Evolutionary conservation across 352 stramenopile genomes (phyloP).

Genomic region (Discostella stelligera): DNA sequence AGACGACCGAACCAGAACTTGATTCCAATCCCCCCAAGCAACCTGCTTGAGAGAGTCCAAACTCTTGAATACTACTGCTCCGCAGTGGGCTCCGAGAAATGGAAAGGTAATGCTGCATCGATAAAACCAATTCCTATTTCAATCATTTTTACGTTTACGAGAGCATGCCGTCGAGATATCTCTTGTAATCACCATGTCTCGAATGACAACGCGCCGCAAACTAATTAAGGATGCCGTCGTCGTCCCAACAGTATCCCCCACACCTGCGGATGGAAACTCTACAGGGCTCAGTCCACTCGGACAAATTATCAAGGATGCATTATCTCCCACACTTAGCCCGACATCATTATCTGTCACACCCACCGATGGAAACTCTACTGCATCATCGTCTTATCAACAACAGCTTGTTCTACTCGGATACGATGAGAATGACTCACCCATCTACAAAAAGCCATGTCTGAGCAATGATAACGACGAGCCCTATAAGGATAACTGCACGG

Average conservation of each 20-base stretch:
- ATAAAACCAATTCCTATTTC: too few species aligned
- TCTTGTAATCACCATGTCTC: not conserved
- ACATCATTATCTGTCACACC: not conserved
- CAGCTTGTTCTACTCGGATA: slow-evolving; percentile 11
- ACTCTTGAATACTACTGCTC: too few species aligned
- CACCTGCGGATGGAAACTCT: not conserved
- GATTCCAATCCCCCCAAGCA: too few species aligned
- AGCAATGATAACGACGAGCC: slow-evolving; percentile 10
- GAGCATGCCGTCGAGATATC: too few species aligned
- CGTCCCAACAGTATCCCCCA: not conserved
- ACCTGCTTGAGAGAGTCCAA: too few species aligned
- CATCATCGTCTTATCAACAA: not conserved
- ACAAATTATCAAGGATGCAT: not conserved
- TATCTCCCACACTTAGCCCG: not conserved
- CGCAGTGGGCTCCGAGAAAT: too few species aligned
- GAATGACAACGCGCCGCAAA: not conserved
- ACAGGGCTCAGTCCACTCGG: not conserved
- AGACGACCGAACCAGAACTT: too few species aligned
- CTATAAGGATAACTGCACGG: slow-evolving; percentile 2
- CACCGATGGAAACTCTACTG: not conserved
- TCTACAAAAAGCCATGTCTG: slow-evolving; percentile 1
- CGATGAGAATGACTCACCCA: slow-evolving; percentile 3
- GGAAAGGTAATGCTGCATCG: too few species aligned
- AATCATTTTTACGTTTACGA: too few species aligned
- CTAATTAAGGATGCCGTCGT: not conserved